Percentiles rank a stretch among this genome's conserved stretches.
Conservation (phyloP, 371 early-diverging fungal genomes). For the Actinomortierella wolfii region DNA sequence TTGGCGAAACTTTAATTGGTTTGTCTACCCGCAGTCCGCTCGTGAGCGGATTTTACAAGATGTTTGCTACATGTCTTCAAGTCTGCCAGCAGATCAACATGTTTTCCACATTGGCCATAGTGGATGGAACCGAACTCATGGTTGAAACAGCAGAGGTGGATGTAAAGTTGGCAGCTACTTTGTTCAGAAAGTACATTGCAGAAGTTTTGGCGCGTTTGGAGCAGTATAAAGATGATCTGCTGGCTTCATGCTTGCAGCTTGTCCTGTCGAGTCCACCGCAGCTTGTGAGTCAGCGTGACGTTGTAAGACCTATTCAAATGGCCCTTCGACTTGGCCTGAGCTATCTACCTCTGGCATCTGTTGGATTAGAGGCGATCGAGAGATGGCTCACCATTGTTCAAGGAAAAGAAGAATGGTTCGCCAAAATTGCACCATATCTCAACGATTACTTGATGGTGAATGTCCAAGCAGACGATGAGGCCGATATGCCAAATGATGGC, state of each 20-base stretch:
- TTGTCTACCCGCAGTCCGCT: constrained; percentile 62
- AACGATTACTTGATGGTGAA: constrained; percentile 72
- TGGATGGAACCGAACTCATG: constrained; percentile 9
- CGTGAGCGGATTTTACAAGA: constrained; percentile 78
- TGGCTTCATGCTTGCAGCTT: constrained; percentile 69
- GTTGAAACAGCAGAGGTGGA: constrained; percentile 24
- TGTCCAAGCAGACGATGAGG: constrained; percentile 29
- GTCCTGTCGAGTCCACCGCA: constrained; percentile 66
- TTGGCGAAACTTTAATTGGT: constrained; percentile 58
- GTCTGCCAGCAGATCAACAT: constrained; percentile 49
- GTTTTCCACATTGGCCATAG: constrained; percentile 34
- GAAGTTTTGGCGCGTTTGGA: constrained; percentile 67
- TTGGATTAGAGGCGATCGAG: constrained; percentile 70
- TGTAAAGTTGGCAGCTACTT: constrained; percentile 35
- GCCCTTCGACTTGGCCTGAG: constrained; percentile 74
- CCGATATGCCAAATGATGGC: constrained; percentile 10
- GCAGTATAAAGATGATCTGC: constrained; percentile 79
- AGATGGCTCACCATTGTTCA: constrained; percentile 50
- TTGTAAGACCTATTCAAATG: constrained; percentile 61
- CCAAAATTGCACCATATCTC: constrained; percentile 61
- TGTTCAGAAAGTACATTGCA: constrained; percentile 57
- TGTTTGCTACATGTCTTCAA: constrained; percentile 58
- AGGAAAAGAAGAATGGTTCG: constrained; percentile 25
- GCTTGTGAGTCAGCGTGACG: constrained; percentile 55
- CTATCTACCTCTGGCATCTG: constrained; percentile 65